These are phyloP conservation scores for Mortierella antarctica DNA, from an alignment of 192 early-diverging fungal species.

Conservation along the genomic window DNA sequence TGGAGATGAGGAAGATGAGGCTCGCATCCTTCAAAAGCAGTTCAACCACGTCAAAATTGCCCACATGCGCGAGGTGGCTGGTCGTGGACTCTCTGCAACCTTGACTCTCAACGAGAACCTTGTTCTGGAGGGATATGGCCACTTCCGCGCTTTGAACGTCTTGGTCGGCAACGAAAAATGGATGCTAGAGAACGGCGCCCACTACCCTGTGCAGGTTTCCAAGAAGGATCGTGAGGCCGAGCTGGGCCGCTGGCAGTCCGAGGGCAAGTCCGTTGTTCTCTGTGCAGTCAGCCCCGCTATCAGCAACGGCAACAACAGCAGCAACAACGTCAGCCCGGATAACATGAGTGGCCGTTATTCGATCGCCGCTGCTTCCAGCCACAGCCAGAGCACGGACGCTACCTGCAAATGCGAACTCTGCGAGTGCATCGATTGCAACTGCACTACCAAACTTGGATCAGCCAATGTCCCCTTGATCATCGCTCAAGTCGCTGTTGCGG, in stretches of 20 bases:
- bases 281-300: slow-evolving; percentile 59
- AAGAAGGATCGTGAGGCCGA: slow-evolving; percentile 27
- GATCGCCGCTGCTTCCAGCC: slow-evolving; percentile 14
- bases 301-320: slow-evolving; percentile 1
- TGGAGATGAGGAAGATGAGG: slow-evolving; percentile 14
- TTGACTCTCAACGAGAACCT: slow-evolving; percentile 49
- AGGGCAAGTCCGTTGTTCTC: slow-evolving; percentile 68
- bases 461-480: slow-evolving; percentile 54
- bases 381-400: neutral
- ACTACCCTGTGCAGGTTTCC: slow-evolving; percentile 32
- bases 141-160: slow-evolving; percentile 57
- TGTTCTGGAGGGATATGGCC: slow-evolving; percentile 23
- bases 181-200: slow-evolving; percentile 68
- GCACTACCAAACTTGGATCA: slow-evolving; percentile 28
- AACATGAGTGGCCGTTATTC: slow-evolving; percentile 1
- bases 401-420: slow-evolving; percentile 50
- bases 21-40: slow-evolving; percentile 20
- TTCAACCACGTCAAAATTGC: slow-evolving; percentile 57
- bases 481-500: slow-evolving; percentile 70
- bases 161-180: slow-evolving; percentile 72
- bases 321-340: neutral
- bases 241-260: slow-evolving; percentile 62
- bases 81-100: slow-evolving; percentile 69
- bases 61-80: slow-evolving; percentile 71
- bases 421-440: slow-evolving; percentile 52